Evolutionary conservation across 306 rosid genomes (phyloP).

Genomic region (Prunus campanulata): DNA sequence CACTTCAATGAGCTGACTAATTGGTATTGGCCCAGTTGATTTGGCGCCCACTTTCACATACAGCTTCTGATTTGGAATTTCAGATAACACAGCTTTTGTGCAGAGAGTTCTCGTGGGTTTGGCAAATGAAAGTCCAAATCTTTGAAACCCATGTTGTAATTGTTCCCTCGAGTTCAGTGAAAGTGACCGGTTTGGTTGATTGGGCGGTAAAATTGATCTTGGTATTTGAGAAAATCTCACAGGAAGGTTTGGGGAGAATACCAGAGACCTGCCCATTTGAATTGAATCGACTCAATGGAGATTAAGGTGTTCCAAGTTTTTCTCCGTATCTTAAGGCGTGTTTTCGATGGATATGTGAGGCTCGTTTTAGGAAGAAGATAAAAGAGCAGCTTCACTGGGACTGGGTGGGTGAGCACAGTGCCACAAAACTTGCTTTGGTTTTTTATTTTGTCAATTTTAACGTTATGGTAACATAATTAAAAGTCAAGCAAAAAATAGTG

Average conservation of each 20-base stretch:
- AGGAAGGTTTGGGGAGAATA: constrained; percentile 44
- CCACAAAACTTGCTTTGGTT: too few relatives aligned
- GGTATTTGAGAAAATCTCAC: constrained; percentile 29
- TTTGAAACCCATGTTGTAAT: constrained; percentile 33
- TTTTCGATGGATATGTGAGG: not conserved
- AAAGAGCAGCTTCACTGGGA: too few relatives aligned
- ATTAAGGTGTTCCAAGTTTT: not conserved
- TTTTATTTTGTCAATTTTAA: too few relatives aligned
- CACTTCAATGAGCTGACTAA: constrained; percentile 67
- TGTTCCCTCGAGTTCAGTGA: constrained; percentile 11
- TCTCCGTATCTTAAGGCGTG: not conserved
- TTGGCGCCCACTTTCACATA: constrained; percentile 59
- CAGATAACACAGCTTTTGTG: constrained; percentile 52
- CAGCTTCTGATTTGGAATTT: constrained; percentile 29
- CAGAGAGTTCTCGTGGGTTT: constrained; percentile 26
- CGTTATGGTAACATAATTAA: too few relatives aligned
- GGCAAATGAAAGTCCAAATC: constrained; percentile 23
- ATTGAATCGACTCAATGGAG: not conserved
- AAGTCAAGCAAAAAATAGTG: too few relatives aligned
- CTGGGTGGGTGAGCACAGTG: too few relatives aligned
- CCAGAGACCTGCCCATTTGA: constrained; percentile 41
- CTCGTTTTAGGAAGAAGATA: too few relatives aligned
- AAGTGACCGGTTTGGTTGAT: constrained; percentile 17
- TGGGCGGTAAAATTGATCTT: constrained; percentile 25
- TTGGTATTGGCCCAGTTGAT: constrained; percentile 62